These are phyloP conservation scores for Calocybe gangraenosa DNA, from an alignment of 768 basidiomycete species.

Conservation along the genomic window DNA sequence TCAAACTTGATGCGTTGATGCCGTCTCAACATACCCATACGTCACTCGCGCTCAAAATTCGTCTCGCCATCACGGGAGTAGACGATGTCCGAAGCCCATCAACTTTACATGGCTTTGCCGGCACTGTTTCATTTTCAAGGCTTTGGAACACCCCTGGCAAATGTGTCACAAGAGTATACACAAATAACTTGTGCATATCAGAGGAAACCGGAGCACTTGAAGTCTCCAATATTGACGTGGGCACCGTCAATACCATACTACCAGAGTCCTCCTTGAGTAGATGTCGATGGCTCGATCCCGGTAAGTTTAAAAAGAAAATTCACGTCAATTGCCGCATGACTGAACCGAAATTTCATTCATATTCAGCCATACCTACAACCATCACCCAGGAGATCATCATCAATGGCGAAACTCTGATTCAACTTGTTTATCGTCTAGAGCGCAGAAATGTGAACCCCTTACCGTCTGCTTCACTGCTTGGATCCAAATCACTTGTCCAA, in stretches of 20 bases:
- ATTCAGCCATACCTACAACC: slow-evolving; percentile 47
- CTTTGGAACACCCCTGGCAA: slow-evolving; percentile 53
- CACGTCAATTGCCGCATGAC: too few species aligned
- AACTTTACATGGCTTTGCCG: slow-evolving; percentile 62
- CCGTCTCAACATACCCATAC: slow-evolving; percentile 32
- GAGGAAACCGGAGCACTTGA: slow-evolving; percentile 53
- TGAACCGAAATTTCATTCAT: too few species aligned
- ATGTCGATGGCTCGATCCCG: slow-evolving; percentile 67
- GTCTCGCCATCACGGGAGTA: slow-evolving; percentile 52
- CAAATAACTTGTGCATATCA: slow-evolving; percentile 44
- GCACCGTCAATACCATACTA: slow-evolving; percentile 50
- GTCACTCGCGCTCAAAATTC: slow-evolving; percentile 47
- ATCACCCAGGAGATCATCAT: slow-evolving; percentile 70
- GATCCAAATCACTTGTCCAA: slow-evolving; percentile 14
- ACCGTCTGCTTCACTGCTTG: slow-evolving; percentile 60
- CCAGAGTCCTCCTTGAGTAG: slow-evolving; percentile 65
- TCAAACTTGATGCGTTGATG: slow-evolving; percentile 54
- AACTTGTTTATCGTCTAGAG: slow-evolving; percentile 66
- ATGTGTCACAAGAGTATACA: slow-evolving; percentile 60
- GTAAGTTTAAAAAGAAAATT: too few species aligned
- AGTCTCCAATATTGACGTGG: slow-evolving; percentile 41
- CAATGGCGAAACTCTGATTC: slow-evolving; percentile 59
- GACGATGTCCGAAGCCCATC: slow-evolving; percentile 49
- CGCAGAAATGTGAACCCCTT: slow-evolving; percentile 43
- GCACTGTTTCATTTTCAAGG: slow-evolving; percentile 47